Percentiles rank a stretch among this genome's conserved stretches.
These are phyloP conservation scores for Pleurotus tuber-regium DNA, from an alignment of 768 basidiomycete species.

Conservation along the genomic window DNA sequence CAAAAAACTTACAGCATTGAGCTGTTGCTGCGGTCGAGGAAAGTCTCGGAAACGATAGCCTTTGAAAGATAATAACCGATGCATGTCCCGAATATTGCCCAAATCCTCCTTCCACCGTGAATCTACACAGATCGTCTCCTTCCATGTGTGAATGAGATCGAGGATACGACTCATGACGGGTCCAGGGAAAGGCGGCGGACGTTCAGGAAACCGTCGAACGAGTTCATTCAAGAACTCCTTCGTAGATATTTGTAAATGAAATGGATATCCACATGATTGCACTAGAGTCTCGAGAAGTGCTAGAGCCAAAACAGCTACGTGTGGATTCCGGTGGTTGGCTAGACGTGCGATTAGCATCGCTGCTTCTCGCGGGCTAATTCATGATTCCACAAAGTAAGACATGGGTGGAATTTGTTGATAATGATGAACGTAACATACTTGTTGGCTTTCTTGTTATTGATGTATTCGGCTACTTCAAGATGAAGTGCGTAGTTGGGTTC, in stretches of 20 bases:
- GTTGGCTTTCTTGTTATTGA: constrained; percentile 96
- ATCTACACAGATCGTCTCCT: constrained; percentile 85
- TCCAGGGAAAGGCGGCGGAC: constrained; percentile 92
- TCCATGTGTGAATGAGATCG: constrained; percentile 92
- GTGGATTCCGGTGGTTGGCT: constrained; percentile 91
- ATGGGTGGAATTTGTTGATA: constrained; percentile 1
- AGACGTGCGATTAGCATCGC: constrained; percentile 80
- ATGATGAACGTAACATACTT: constrained; percentile 51
- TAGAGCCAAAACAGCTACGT: constrained; percentile 84
- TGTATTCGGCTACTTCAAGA: constrained; percentile 90
- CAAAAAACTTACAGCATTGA: constrained; percentile 36
- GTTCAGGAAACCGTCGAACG: constrained; percentile 95
- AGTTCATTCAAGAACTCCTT: constrained; percentile 99
- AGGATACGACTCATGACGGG: constrained; percentile 94
- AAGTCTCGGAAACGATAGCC: constrained; percentile 77
- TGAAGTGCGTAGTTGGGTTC: constrained; percentile 93
- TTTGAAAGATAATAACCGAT: constrained; percentile 89
- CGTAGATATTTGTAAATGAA: constrained; percentile 94
- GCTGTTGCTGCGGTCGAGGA: constrained; percentile 27
- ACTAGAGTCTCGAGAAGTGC: constrained; percentile 88
- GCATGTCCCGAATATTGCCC: constrained; percentile 98
- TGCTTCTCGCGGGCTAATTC: constrained; percentile 81
- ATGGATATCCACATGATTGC: constrained; percentile 94
- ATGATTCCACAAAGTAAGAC: constrained; percentile 7
- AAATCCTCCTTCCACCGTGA: constrained; percentile 96